These are phyloP conservation scores for Spergularia bocconei DNA, from an alignment of 148 eudicot genomes.

Conservation along the genomic window DNA sequence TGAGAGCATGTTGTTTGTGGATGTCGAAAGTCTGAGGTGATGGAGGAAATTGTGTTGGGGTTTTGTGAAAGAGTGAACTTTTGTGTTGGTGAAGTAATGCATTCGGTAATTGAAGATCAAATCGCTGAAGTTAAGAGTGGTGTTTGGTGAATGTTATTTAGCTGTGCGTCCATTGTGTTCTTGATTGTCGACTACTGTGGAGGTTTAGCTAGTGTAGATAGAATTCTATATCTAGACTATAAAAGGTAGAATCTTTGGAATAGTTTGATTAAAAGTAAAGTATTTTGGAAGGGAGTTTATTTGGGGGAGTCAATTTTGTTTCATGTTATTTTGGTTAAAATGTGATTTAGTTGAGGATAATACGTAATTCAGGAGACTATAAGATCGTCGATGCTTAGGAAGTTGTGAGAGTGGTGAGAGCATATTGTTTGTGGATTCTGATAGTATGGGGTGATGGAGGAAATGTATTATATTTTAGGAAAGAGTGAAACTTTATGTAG, in stretches of 20 bases:
- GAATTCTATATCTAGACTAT: too few relatives aligned
- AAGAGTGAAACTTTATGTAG: not conserved
- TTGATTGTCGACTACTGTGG: too few relatives aligned
- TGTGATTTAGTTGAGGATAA: not conserved
- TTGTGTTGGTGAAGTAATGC: constrained; percentile 1
- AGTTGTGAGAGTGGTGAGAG: not conserved
- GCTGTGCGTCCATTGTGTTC: not conserved
- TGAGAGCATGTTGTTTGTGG: not conserved
- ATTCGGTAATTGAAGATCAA: not conserved
- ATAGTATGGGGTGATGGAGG: not conserved
- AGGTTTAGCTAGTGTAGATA: too few relatives aligned
- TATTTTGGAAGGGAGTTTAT: not conserved
- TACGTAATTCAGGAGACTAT: not conserved
- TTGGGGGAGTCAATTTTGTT: not conserved
- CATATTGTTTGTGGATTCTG: not conserved
- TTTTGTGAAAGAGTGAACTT: not conserved
- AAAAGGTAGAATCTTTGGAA: not conserved
- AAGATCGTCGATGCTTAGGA: not conserved
- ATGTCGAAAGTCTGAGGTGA: not conserved
- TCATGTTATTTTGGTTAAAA: too few relatives aligned
- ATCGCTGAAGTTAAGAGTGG: not conserved
- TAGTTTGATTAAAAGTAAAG: not conserved
- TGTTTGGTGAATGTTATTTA: not conserved
- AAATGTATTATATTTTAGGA: not conserved
- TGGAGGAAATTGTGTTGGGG: not conserved